A percentile compares a stretch with the other conserved stretches of the same genome.
phyloP scores from a whole-genome alignment of 768 basidiomycete species.

The Tephrocybe sp. region DNA sequence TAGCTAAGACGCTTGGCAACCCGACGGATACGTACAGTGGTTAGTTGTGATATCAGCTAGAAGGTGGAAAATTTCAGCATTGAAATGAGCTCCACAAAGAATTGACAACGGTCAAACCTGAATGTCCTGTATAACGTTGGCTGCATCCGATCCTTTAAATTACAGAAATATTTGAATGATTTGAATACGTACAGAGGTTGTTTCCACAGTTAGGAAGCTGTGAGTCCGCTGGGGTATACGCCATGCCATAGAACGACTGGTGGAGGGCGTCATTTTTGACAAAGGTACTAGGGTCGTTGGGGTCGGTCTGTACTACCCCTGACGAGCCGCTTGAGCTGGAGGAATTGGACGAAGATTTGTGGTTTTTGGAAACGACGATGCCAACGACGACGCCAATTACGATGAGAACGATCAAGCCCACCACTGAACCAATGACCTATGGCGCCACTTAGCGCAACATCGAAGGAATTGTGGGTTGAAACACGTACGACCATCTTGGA shows the following conservation, averaged over 20 bases:
- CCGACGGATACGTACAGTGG: constrained; percentile 39
- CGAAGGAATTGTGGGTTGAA: background rate
- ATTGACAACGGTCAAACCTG: constrained; percentile 45
- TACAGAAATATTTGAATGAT: background rate
- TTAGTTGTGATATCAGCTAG: constrained; percentile 83
- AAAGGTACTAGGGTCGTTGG: constrained; percentile 78
- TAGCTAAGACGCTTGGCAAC: constrained; percentile 6
- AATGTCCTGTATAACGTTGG: constrained; percentile 64
- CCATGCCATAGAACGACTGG: constrained; percentile 80
- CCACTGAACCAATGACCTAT: constrained; percentile 46
- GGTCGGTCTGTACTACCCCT: constrained; percentile 28
- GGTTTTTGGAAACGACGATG: constrained; percentile 48
- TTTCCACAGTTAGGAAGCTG: constrained; percentile 70
- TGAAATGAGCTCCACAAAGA: background rate
- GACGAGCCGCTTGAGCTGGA: constrained; percentile 14
- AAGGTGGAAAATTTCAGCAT: constrained; percentile 2
- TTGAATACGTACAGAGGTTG: constrained; percentile 33
- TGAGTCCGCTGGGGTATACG: constrained; percentile 81
- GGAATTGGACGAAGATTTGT: constrained; percentile 22
- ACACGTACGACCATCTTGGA: constrained; percentile 23
- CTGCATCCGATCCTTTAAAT: constrained; percentile 20
- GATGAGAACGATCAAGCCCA: constrained; percentile 36
- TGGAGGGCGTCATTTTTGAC: constrained; percentile 63
- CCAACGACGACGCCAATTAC: constrained; percentile 51
- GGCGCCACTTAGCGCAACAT: background rate